Evolutionary conservation across 208 protist species (phyloP), one percentile per base, ranked within the genome.

Genomic region (Trypanosoma mega): DNA sequence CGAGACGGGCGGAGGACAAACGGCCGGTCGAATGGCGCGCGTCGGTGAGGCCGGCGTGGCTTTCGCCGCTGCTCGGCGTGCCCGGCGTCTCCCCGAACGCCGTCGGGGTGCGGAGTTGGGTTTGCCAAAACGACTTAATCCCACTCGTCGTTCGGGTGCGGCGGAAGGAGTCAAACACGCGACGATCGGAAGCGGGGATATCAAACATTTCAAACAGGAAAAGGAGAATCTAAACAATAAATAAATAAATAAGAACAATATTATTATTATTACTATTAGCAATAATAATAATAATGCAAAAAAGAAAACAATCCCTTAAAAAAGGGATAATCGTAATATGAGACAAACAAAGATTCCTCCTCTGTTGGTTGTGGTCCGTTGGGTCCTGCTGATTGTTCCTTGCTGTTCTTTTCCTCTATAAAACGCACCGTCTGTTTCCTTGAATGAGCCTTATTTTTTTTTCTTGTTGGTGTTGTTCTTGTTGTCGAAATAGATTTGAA

Each of bases 121-220:
- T 60, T 11, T 64, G 56, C 65, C 65, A 72, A 31, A 58, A 60
- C 12, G 57, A 72, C 43, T 72, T 72, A n/a, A 72, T 62, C 11
- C 45, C 50, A n/a, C 54, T 37, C 20, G 49, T 29, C 7, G 31
- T 33, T 27, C 16, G 34, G n/a, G 0, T 27, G 12, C 27, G 21
- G n/a, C 33, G 12, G 24, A 54, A 16, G 3, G 49, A 31, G 26
- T 59, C 39, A 20, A 44, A 3, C 12, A 9, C 18, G 26, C 20
- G 47, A n/a, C 47, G 1, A 0, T 59, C 56, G n/a, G 16, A 31
- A 16, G 29, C 23, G 39, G 23, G 30, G 24, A 34, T 36, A 11
- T 72, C 55, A 16, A 39, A 54, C 65, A 72, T 72, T 39, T 6
- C 12, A 12, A 39, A 39, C 34, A 39, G 8, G 34, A 16, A 39